phyloP scores from a whole-genome alignment of 2,329 filamentous ascomycete genomes.

The Colletotrichum incanum region DNA sequence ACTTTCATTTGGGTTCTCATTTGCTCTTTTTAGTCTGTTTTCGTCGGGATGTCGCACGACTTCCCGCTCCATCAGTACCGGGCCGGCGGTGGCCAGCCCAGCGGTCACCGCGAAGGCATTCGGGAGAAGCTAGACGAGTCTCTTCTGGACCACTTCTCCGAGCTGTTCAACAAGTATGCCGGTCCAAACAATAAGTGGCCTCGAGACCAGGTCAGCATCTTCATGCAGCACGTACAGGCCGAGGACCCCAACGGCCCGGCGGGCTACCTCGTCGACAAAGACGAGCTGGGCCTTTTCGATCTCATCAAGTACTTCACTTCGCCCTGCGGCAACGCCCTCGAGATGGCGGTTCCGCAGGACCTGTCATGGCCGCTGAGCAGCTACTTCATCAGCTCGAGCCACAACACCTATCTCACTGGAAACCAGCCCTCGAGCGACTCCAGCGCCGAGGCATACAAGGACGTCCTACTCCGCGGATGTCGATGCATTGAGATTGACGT shows the following conservation, averaged over 20 bases:
- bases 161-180: conserved; percentile 62
- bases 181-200: conserved; percentile 61
- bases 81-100: conserved; percentile 24
- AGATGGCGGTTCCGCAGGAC: conserved; percentile 73
- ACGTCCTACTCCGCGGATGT: conserved; percentile 86
- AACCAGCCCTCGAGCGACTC: conserved; percentile 90
- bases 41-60: conserved; percentile 3
- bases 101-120: conserved; percentile 12
- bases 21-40: no score
- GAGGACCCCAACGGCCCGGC: conserved; percentile 52
- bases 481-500: conserved; percentile 96
- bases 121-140: conserved; percentile 47
- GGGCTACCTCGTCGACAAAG: conserved; percentile 41
- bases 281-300: conserved; percentile 60
- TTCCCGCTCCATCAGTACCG: conserved; percentile 14
- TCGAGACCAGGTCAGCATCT: conserved; percentile 60
- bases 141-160: conserved; percentile 60
- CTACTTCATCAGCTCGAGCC: conserved; percentile 94
- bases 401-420: conserved; percentile 94
- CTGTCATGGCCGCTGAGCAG: conserved; percentile 86
- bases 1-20: no score
- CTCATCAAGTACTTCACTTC: conserved; percentile 72
- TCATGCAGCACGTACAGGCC: conserved; percentile 63
- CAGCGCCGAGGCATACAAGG: conserved; percentile 89
- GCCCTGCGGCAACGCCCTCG: conserved; percentile 56